A percentile compares a stretch with the other conserved stretches of the same genome.
Conservation (phyloP, 148 eudicot species). For the Suaeda aralocaspica region DNA sequence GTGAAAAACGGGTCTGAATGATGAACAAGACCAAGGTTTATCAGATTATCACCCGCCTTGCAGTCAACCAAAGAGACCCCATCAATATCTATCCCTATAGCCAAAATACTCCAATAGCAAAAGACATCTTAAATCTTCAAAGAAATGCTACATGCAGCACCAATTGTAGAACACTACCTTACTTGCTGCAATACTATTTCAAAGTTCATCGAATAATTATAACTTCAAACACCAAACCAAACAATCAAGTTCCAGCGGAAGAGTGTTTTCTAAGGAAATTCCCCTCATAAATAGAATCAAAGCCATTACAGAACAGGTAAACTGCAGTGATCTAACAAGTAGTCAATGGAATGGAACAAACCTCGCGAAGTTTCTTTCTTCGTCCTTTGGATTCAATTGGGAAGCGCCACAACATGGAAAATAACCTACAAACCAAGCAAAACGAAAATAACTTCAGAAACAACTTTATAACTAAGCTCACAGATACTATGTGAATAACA, state of each 20-base stretch:
- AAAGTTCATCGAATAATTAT: too few species aligned
- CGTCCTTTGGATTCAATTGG: conserved; percentile 71
- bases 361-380: conserved; percentile 74
- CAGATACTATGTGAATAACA: too few species aligned
- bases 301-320: not conserved
- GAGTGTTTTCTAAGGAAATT: not conserved
- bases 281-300: not conserved
- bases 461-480: not conserved
- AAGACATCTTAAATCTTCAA: not conserved
- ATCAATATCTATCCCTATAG: too few species aligned
- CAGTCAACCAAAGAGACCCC: too few species aligned
- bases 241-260: not conserved
- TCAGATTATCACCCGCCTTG: too few species aligned
- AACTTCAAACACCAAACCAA: not conserved
- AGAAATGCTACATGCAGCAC: not conserved
- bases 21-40: too few species aligned
- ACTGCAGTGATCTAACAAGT: not conserved
- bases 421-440: conserved; percentile 36
- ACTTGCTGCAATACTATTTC: not conserved
- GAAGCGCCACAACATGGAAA: conserved; percentile 53
- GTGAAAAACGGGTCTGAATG: too few species aligned
- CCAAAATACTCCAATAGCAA: too few species aligned
- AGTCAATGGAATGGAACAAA: conserved; percentile 26
- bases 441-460: conserved; percentile 2
- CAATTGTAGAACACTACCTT: not conserved